Conservation (phyloP, 148 eudicot genomes). For the Rhododendron ovatum region DNA sequence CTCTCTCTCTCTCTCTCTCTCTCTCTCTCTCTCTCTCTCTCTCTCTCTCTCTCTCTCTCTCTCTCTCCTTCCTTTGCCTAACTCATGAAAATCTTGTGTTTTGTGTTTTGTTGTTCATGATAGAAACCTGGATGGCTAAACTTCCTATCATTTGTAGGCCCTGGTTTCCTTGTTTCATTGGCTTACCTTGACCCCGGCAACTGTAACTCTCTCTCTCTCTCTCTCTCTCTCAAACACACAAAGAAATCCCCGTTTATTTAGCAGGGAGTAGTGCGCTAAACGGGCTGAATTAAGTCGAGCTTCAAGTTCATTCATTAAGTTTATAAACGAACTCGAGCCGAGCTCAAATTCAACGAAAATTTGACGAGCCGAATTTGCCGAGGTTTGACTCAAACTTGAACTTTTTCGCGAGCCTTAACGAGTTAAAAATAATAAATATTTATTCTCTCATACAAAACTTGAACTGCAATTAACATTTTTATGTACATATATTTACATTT, state of each 20-base stretch:
- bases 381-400: too few relatives aligned
- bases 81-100: neutral
- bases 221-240: neutral
- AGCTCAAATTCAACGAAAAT: neutral
- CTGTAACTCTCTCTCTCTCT: conserved; percentile 32
- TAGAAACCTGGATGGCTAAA: conserved; percentile 65
- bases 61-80: neutral
- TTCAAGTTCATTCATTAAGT: neutral
- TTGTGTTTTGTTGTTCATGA: neutral
- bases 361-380: neutral
- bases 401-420: too few relatives aligned
- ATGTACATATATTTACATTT: too few relatives aligned
- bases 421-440: too few relatives aligned
- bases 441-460: too few relatives aligned
- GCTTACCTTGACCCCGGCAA: conserved; percentile 87
- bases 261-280: neutral
- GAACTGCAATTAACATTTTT: too few relatives aligned
- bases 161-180: conserved; percentile 73
- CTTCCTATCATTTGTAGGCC: conserved; percentile 66
- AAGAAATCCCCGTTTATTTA: too few relatives aligned
- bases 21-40: neutral
- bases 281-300: neutral
- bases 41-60: neutral
- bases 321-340: neutral
- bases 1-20: neutral